These are phyloP conservation scores for Diutina catenulata DNA, from an alignment of 1,139 yeast genomes.

Conservation along the genomic window DNA sequence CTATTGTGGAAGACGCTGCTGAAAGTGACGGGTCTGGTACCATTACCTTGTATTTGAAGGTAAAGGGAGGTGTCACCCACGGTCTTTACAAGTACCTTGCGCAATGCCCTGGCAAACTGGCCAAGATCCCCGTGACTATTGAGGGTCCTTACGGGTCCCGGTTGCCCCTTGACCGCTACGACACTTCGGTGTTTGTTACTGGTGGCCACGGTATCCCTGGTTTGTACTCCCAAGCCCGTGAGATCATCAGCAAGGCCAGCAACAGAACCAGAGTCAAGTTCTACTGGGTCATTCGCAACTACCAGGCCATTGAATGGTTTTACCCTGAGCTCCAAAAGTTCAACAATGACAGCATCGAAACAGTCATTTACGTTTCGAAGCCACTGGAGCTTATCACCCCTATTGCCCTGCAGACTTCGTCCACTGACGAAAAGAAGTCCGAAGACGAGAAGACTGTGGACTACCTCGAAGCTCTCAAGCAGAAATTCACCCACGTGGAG, in stretches of 20 bases:
- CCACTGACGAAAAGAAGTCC: background rate
- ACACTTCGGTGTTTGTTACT: slow-evolving; percentile 41
- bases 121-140: slow-evolving; percentile 26
- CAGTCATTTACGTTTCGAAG: slow-evolving; percentile 8
- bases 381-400: slow-evolving; percentile 4
- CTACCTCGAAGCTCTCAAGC: slow-evolving; percentile 8
- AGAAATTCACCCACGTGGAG: slow-evolving; percentile 16
- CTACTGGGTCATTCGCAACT: slow-evolving; percentile 1
- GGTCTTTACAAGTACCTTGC: slow-evolving; percentile 26
- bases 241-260: background rate
- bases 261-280: background rate
- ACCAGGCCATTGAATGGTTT: slow-evolving; percentile 8
- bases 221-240: background rate
- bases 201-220: slow-evolving; percentile 7
- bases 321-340: slow-evolving; percentile 8
- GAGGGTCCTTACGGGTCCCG: slow-evolving; percentile 52
- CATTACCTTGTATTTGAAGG: slow-evolving; percentile 29
- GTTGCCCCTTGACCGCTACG: slow-evolving; percentile 33
- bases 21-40: slow-evolving; percentile 16
- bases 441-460: slow-evolving; percentile 4
- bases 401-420: background rate
- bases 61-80: slow-evolving; percentile 28
- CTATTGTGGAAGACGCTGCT: slow-evolving; percentile 20
- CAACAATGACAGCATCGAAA: slow-evolving; percentile 6
- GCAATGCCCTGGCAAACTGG: slow-evolving; percentile 33